A percentile compares a stretch with the other conserved stretches of the same genome.
phyloP scores from a whole-genome alignment of 768 basidiomycete species.

The Ramaria sp. region DNA sequence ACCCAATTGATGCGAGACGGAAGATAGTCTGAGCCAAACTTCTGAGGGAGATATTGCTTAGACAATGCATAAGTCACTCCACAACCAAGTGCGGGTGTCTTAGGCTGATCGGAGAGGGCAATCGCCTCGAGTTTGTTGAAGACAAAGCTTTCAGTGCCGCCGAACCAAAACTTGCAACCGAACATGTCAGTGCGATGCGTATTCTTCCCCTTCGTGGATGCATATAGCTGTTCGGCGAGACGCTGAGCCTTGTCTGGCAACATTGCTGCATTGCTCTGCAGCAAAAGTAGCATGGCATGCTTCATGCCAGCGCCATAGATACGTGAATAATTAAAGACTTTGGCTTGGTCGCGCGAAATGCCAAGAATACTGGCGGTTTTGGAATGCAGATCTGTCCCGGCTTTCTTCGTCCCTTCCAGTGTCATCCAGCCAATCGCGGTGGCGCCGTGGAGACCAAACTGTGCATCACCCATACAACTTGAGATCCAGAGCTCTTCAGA shows the following conservation, averaged over 20 bases:
- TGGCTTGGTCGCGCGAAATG: slow-evolving; percentile 89
- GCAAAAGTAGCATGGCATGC: slow-evolving; percentile 78
- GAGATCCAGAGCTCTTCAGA: slow-evolving; percentile 99
- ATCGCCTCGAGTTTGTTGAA: slow-evolving; percentile 98
- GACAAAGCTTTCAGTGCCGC: slow-evolving; percentile 89
- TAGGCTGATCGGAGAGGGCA: slow-evolving; percentile 74
- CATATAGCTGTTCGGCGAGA: slow-evolving; percentile 77
- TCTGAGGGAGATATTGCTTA: slow-evolving; percentile 74
- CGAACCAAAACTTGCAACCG: slow-evolving; percentile 87
- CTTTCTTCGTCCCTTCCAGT: slow-evolving; percentile 89
- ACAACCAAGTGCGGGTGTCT: slow-evolving; percentile 89
- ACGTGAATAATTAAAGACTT: slow-evolving; percentile 98
- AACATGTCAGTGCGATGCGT: slow-evolving; percentile 69
- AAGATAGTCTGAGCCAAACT: slow-evolving; percentile 81
- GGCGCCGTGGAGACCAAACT: slow-evolving; percentile 93
- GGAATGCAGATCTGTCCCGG: slow-evolving; percentile 92
- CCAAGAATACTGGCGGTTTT: slow-evolving; percentile 91
- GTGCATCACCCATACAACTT: slow-evolving; percentile 95
- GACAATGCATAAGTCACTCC: slow-evolving; percentile 90
- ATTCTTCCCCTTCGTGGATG: slow-evolving; percentile 87
- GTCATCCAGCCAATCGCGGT: slow-evolving; percentile 99
- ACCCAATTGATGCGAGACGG: slow-evolving; percentile 99
- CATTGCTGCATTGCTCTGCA: slow-evolving; percentile 78
- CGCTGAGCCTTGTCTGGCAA: slow-evolving; percentile 66
- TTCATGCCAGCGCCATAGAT: slow-evolving; percentile 98